Conservation (phyloP, 2,329 filamentous ascomycete genomes). For the Penicillium freii region DNA sequence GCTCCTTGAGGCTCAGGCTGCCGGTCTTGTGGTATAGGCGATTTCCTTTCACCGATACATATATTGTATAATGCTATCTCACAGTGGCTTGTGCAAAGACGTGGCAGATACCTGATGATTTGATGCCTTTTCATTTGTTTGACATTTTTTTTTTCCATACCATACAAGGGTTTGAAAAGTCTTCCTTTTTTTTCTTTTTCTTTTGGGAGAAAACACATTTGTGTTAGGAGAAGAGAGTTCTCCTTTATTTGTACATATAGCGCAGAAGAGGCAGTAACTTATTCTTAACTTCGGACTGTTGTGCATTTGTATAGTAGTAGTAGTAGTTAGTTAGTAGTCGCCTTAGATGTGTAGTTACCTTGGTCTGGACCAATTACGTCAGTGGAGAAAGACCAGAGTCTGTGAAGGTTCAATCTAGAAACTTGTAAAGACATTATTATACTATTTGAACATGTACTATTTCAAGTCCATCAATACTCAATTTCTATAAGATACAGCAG, state of each 20-base stretch:
- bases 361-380: constrained; percentile 2
- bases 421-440: neutral
- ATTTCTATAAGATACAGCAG: neutral
- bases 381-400: neutral
- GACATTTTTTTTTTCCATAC: constrained; percentile 29
- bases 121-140: constrained; percentile 34
- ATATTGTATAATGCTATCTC: constrained; percentile 9
- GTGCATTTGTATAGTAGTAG: neutral
- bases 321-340: neutral
- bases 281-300: neutral
- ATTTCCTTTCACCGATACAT: constrained; percentile 16
- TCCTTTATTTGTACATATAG: constrained; percentile 36
- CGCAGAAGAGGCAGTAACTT: constrained; percentile 24
- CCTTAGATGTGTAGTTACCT: neutral
- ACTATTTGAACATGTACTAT: too few species aligned
- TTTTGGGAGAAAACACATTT: constrained; percentile 24
- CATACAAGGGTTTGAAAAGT: constrained; percentile 32
- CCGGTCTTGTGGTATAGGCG: constrained; percentile 22
- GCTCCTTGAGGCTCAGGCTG: constrained; percentile 30
- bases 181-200: constrained; percentile 21
- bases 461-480: neutral
- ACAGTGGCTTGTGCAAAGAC: constrained; percentile 15
- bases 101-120: constrained; percentile 31
- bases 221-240: constrained; percentile 31
- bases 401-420: neutral